Evolutionary conservation across 768 basidiomycete genomes (phyloP), one percentile per base, ranked within the genome.

Genomic region (Hygrophoropsis aurantiaca): DNA sequence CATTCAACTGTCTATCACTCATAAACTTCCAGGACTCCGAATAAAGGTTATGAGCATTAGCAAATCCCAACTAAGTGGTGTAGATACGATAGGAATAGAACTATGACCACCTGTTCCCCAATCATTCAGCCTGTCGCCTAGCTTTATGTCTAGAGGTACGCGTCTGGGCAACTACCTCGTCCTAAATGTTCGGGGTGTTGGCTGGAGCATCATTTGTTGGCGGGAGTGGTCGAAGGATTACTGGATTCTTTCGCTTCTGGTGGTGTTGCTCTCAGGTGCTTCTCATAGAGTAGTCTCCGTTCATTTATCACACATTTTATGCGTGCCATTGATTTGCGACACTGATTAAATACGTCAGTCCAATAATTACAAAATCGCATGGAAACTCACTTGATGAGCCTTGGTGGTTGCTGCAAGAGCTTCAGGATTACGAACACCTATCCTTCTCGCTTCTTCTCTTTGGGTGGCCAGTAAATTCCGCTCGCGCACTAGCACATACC

Each of bases 301-400:
- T 98, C 94, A 60, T 92, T 92, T 40, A 97, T 73, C 18, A 97
- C 84, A 49, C 80, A 83, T 66, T 98, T 98, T 66, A 98, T 92
- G 16, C 91, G 84, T n/a, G 90, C 92, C 93, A 97, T 95, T 16
- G 90, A 86, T 74, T 94, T 95, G 18, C 89, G 87, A 67, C 84
- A 86, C 93, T 97, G 53, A 20, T 13, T 9, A 41, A 16, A 11
- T n/a, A 24, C 44, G 44, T 3, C 4, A 39, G 43, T 59, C 23
- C 55, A 33, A 27, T 7, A 32, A 38, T 9, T 15, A 35, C 8
- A 49, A 53, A 32, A 7, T 13, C 23, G 1, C 13, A 13, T 6
- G 15, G 25, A 26, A 26, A 62, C 75, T 40, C 53, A 82, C 81
- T 58, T 75, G 71, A 13, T 73, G 70, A 24, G 79, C 70, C 56